Evolutionary conservation across 192 early-diverging fungal species (phyloP).

Genomic region (Cladochytrium replicatum): DNA sequence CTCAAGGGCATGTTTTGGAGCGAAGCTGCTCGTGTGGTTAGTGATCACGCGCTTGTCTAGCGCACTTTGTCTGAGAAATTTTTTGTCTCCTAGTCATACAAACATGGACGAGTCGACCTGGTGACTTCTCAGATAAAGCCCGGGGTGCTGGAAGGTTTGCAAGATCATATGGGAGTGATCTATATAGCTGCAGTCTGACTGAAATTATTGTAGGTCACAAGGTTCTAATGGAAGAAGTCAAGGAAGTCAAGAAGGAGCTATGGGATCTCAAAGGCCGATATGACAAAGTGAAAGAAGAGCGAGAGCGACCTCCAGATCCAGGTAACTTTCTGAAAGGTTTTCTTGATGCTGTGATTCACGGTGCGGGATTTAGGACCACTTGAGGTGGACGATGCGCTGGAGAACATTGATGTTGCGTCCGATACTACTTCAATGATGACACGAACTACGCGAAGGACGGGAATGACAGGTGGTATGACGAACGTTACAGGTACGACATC

Average conservation of each 20-base stretch:
- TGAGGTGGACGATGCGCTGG: constrained; percentile 53
- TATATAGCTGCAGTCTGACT: constrained; percentile 4
- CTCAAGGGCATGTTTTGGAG: constrained; percentile 65
- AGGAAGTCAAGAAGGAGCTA: no score
- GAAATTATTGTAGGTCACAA: constrained; percentile 31
- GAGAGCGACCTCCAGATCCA: no score
- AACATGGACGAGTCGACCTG: constrained; percentile 52
- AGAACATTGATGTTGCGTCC: constrained; percentile 88
- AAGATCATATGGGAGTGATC: no score
- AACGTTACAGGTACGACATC: constrained; percentile 20
- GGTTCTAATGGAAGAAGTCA: constrained; percentile 53
- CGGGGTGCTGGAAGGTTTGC: constrained; percentile 38
- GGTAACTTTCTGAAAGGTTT: constrained; percentile 53
- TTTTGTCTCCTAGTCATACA: constrained; percentile 38
- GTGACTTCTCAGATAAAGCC: constrained; percentile 68
- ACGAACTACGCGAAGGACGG: constrained; percentile 65
- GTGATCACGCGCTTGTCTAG: neutral
- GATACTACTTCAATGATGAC: constrained; percentile 92
- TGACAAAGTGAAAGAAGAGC: no score
- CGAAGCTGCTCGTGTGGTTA: constrained; percentile 60
- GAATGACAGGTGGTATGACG: constrained; percentile 35
- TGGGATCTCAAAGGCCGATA: no score
- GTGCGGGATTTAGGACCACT: constrained; percentile 40
- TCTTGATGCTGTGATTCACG: no score
- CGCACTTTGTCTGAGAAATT: neutral